Base-by-base conservation (phyloP, 1,284 basidiomycete species). In the Cystobasidium sp. region DNA sequence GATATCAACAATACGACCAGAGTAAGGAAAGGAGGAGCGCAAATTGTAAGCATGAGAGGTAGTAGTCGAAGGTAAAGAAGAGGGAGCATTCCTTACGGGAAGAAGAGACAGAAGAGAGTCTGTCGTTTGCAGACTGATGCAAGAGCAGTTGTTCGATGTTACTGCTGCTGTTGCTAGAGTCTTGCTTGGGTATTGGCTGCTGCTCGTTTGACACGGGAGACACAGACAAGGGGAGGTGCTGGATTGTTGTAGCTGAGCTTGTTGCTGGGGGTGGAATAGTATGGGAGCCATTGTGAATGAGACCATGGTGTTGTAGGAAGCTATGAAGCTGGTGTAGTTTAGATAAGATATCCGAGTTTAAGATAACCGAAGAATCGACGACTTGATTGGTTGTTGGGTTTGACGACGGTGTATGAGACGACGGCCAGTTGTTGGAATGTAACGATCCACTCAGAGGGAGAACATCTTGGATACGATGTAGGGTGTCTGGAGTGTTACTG, bases 31-130 rank as follows among this genome's bases (percentile, higher is more conserved):
- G 39, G 47, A 65, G 43, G 64, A 63, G 47, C 61, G 61, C 49
- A 66, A 53, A 41, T 52, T 66, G 64, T 66, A 53, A 66, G 64
- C 39, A 66, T 51, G 64, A 24, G 64, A 55, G 44, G 47, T 52
- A 22, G 39, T 6, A 52, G 64, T 16, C 6, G 24, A 39, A 43
- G 20, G 39, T 18, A 6, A 46, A 44, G 64, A 39, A 37, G 22
- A 53, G 44, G 31, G 64, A 63, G 43, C 5, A 47, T 18, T 47
- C 47, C 64, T 52, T 66, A 52, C 49, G 64, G 64, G 47, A 37
- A 53, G 47, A 10, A 44, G 44, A 24, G 61, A 59, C 56, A 63
- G 61, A 39, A 12, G 22, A 43, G 61, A 16, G 61, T 16, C 44
- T 63, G 61, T 44, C 14, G 56, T 16, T 47, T 22, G 16, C 20